Percentiles rank a stretch among this genome's conserved stretches.
phyloP scores from a whole-genome alignment of 208 protist genomes.

The Acanthamoeba culbertsoni region DNA sequence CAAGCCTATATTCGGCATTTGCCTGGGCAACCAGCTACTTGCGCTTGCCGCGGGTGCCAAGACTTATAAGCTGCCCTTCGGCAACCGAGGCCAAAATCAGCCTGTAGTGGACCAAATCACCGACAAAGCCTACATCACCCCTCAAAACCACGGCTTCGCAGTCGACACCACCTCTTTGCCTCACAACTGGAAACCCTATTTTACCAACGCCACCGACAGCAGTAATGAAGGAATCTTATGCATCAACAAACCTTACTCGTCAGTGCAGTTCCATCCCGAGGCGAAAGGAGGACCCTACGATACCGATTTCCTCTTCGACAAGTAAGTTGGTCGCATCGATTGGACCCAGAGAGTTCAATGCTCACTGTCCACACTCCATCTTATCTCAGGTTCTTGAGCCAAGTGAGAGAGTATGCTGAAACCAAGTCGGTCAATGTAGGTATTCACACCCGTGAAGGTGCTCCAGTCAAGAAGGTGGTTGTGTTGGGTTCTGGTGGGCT shows the following conservation, averaged over 20 bases:
- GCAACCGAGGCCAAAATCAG: constrained; percentile 97
- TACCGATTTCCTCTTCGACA: constrained; percentile 97
- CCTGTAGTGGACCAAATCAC: constrained; percentile 91
- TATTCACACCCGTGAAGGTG: background rate
- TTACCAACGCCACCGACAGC: constrained; percentile 96
- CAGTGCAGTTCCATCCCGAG: constrained; percentile 98
- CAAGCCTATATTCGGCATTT: constrained; percentile 97
- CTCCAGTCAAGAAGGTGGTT: constrained; percentile 72
- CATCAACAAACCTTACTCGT: constrained; percentile 94
- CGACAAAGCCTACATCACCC: constrained; percentile 79
- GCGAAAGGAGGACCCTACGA: constrained; percentile 93
- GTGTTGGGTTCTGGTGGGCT: constrained; percentile 77
- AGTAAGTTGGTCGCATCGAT: constrained; percentile 63
- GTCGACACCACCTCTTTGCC: constrained; percentile 93
- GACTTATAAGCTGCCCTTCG: constrained; percentile 98
- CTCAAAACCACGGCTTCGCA: constrained; percentile 98
- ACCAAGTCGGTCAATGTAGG: background rate
- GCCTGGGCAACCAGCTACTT: constrained; percentile 98
- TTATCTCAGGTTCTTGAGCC: background rate
- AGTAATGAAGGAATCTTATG: constrained; percentile 96
- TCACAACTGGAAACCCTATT: constrained; percentile 93
- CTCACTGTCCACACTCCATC: too few species aligned
- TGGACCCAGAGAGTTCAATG: too few species aligned
- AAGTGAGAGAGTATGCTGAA: background rate
- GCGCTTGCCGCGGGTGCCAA: constrained; percentile 88